Base-by-base conservation (phyloP, 2,329 filamentous ascomycete genomes). In the Nothophaeocryptopus gaeumannii region DNA sequence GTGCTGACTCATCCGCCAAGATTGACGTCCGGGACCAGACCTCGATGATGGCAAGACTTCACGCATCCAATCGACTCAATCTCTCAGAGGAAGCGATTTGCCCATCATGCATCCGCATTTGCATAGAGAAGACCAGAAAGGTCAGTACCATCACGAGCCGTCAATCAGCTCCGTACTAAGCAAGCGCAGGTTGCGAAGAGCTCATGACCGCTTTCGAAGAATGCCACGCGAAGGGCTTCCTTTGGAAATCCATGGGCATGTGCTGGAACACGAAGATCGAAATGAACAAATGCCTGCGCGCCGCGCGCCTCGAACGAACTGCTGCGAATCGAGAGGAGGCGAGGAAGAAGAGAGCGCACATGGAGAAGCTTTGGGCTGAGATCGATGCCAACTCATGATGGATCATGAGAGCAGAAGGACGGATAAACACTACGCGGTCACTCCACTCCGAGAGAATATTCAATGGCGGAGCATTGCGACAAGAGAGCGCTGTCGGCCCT, bases 161-260 rank as follows among this genome's bases (percentile, higher is more conserved):
- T n/a, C 16, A 12, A 33, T 12, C 45, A 39, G 45, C 45, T 8
- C 31, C 11, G 12, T 20, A 43, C 51, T 59, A 31, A 56, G 55
- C 38, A 51, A 40, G 3, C 10, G 15, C 64, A 99, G 93, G 86
- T 65, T 99, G 93, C 80, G 89, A 92, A 71, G 90, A 95, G 61
- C 83, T 99, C 69, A 96, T 97, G 83, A 85, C 78, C 43, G 87
- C 88, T 40, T 88, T 99, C 60, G 93, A 97, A 66, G 89, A 96
- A 76, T 99, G 93, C 75, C 93, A 99, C 68, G 87, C 88, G 30
- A 81, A 81, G 52, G 93, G 93, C 47, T 99, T 99, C 73, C 73
- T 99, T 50, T 91, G 88, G 82, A 96, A 96, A 72, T 84, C 88
- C 1, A 75, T 89, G 54, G 93, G 93, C 49, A 89, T 87, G 77